phyloP scores from a whole-genome alignment of 1,284 basidiomycete species.

The Fistulinella staudtii region DNA sequence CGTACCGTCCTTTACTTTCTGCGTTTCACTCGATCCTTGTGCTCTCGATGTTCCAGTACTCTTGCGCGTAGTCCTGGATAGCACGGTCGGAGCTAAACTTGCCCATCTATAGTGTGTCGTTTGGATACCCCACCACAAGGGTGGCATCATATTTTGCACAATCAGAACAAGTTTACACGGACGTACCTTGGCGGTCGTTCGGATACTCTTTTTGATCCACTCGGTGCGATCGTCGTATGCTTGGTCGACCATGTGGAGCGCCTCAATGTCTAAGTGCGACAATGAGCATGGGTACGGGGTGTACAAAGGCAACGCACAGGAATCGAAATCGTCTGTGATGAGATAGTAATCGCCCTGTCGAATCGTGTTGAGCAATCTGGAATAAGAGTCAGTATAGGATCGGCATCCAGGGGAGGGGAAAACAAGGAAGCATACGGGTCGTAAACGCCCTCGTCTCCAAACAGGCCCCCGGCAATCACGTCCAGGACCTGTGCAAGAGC shows the following conservation, averaged over 20 bases:
- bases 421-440: conserved; percentile 55
- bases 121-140: conserved; percentile 11
- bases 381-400: background rate
- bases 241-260: conserved; percentile 81
- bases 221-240: conserved; percentile 76
- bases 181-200: conserved; percentile 70
- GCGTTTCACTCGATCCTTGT: conserved; percentile 29
- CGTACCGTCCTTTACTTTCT: background rate
- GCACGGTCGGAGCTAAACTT: conserved; percentile 92
- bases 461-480: conserved; percentile 66
- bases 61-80: conserved; percentile 85
- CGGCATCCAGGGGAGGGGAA: background rate
- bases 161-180: conserved; percentile 1
- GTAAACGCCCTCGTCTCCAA: conserved; percentile 74
- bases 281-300: too few species aligned
- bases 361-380: conserved; percentile 67
- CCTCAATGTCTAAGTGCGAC: conserved; percentile 59
- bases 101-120: conserved; percentile 64
- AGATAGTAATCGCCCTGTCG: conserved; percentile 79
- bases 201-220: conserved; percentile 90
- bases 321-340: conserved; percentile 87
- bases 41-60: conserved; percentile 70
- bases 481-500: conserved; percentile 72
- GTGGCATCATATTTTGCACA: too few species aligned
- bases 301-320: conserved; percentile 73